Evolutionary conservation across 768 basidiomycete genomes (phyloP).

Genomic region (Hemileccinum impolitum): DNA sequence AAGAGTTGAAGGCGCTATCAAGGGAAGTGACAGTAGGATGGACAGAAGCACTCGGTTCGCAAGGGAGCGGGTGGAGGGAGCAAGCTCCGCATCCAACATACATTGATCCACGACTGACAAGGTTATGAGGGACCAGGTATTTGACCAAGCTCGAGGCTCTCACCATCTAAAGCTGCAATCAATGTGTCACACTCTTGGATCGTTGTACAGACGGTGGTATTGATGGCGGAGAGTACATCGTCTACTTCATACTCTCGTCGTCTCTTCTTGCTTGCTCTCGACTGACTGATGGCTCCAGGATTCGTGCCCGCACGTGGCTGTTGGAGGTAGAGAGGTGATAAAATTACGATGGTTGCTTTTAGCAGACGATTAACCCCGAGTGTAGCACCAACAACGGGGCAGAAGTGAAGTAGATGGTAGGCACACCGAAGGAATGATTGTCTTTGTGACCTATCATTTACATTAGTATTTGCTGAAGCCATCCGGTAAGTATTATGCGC

Average conservation of each 20-base stretch:
- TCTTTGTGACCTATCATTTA: conserved; percentile 33
- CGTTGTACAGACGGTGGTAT: conserved; percentile 47
- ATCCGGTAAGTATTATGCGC: conserved; percentile 18
- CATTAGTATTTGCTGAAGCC: conserved; percentile 3
- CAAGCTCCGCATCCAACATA: conserved; percentile 49
- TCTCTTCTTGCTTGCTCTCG: conserved; percentile 64
- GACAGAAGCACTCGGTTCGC: conserved; percentile 56
- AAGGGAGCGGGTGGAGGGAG: conserved; percentile 54
- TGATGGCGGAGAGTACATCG: conserved; percentile 56
- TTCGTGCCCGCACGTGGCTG: conserved; percentile 30
- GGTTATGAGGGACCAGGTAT: conserved; percentile 1
- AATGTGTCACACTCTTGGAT: conserved; percentile 50
- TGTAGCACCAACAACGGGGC: conserved; percentile 45
- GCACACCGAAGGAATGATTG: conserved; percentile 46
- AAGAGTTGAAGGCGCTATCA: conserved; percentile 50
- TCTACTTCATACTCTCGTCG: conserved; percentile 72
- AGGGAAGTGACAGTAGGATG: conserved; percentile 53
- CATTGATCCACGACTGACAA: conserved; percentile 47
- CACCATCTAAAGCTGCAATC: conserved; percentile 58
- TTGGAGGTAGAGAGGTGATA: conserved; percentile 47
- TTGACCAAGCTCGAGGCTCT: conserved; percentile 9
- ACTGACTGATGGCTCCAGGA: conserved; percentile 24
- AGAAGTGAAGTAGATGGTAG: conserved; percentile 39
- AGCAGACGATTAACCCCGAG: conserved; percentile 51
- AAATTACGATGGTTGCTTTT: conserved; percentile 47